Conservation (phyloP, 148 eudicot species). For the Rhododendron williamsianum region DNA sequence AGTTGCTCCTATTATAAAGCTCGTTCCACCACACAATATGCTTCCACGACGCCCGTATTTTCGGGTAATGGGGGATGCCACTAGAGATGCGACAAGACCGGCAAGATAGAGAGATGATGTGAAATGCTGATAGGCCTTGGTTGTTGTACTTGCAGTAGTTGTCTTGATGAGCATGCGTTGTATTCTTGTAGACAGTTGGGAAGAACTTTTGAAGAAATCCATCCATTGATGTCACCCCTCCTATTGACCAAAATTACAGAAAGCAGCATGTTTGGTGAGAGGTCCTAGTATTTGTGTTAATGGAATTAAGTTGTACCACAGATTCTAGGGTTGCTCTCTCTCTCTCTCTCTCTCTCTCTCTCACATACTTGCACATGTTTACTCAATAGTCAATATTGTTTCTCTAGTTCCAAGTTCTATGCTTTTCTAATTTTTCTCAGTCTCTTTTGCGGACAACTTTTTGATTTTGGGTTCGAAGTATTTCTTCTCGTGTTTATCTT, state of each 20-base stretch:
- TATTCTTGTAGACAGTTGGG: slow-evolving; percentile 48
- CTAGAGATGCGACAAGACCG: slow-evolving; percentile 60
- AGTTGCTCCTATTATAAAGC: slow-evolving; percentile 68
- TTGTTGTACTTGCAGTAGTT: slow-evolving; percentile 88
- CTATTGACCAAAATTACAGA: slow-evolving; percentile 21
- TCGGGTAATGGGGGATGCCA: slow-evolving; percentile 69
- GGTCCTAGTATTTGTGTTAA: not conserved
- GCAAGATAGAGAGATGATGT: slow-evolving; percentile 88
- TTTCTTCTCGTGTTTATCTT: not conserved
- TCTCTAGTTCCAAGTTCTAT: not conserved
- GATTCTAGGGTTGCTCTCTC: not conserved
- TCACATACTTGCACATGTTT: not conserved
- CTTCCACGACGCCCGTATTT: slow-evolving; percentile 61
- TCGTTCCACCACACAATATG: slow-evolving; percentile 69
- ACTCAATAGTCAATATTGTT: not conserved
- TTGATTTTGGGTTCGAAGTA: not conserved
- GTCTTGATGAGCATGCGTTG: slow-evolving; percentile 55
- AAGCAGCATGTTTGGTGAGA: not conserved
- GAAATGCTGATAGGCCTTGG: slow-evolving; percentile 81
- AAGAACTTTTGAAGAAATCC: slow-evolving; percentile 69
- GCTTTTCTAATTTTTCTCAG: not conserved
- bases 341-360: not conserved
- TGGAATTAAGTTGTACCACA: not conserved
- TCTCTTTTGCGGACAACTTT: not conserved
- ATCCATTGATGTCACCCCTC: slow-evolving; percentile 92